Evolutionary conservation across 129 eudicot genomes (phyloP).

Genomic region (Flaveria sonorensis): DNA sequence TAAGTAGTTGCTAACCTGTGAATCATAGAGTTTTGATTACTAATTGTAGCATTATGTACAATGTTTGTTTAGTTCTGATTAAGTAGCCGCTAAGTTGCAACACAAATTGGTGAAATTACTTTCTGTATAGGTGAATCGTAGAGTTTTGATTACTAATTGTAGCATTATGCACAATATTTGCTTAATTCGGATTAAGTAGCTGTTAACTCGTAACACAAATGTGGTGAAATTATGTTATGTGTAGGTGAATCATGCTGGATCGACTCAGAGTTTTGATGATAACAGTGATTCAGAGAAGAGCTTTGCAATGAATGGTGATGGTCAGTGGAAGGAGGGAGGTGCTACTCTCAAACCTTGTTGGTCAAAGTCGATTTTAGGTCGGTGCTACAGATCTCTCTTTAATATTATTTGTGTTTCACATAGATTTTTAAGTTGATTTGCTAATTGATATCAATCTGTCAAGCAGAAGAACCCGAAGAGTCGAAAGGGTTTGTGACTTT

Average conservation of each 20-base stretch:
- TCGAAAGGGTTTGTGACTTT: conserved; percentile 82
- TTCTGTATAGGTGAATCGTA: conserved; percentile 31
- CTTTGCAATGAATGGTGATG: conserved; percentile 36
- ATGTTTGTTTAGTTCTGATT: not conserved
- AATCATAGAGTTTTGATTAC: conserved; percentile 13
- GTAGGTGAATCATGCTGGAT: conserved; percentile 39
- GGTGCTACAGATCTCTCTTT: conserved; percentile 14
- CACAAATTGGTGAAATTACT: not conserved
- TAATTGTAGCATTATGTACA: not conserved
- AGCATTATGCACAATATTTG: not conserved
- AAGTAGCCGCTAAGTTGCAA: not conserved
- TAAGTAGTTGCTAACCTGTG: not conserved
- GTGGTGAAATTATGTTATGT: not conserved
- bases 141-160: not conserved
- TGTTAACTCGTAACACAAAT: not conserved
- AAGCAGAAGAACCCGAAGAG: conserved; percentile 61
- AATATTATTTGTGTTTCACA: not conserved
- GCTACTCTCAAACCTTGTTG: conserved; percentile 68
- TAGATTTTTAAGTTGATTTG: conserved; percentile 12
- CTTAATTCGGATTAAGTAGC: not conserved
- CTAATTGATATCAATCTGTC: conserved; percentile 2
- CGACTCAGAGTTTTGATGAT: conserved; percentile 41
- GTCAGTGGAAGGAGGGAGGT: conserved; percentile 63
- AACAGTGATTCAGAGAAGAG: conserved; percentile 47
- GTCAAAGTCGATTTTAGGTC: conserved; percentile 69